Percentiles rank a stretch among this genome's conserved stretches.
phyloP scores from a whole-genome alignment of 345 rosid species.

The Dipteronia dyeriana region DNA sequence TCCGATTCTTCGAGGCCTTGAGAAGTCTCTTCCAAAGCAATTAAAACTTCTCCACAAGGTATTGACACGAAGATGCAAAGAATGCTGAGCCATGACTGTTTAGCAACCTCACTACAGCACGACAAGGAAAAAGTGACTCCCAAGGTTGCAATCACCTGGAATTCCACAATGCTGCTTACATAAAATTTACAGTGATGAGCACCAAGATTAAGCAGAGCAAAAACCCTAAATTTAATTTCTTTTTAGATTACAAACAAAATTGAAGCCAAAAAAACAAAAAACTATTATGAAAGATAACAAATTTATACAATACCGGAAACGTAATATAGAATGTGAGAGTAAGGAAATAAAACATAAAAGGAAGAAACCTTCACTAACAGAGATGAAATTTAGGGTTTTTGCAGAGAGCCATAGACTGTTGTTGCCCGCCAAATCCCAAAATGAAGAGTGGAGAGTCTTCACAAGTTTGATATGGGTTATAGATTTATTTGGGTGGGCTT shows the following conservation, averaged over 20 bases:
- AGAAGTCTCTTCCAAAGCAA: constrained; percentile 20
- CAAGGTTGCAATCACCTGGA: constrained; percentile 8
- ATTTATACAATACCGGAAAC: too few species aligned
- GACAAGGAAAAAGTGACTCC: neutral
- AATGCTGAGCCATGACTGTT: constrained; percentile 31
- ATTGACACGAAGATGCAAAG: constrained; percentile 19
- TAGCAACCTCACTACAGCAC: constrained; percentile 3
- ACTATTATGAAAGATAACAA: too few species aligned
- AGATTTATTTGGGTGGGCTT: too few species aligned
- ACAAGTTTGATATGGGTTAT: too few species aligned
- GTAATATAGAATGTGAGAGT: neutral
- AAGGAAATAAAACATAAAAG: neutral
- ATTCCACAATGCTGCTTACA: neutral
- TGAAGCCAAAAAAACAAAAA: neutral
- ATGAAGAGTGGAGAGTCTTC: too few species aligned
- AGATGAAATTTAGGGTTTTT: too few species aligned
- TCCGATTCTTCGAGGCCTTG: constrained; percentile 18
- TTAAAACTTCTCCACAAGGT: constrained; percentile 25
- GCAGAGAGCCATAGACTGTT: too few species aligned
- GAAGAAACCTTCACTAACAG: neutral
- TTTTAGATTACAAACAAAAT: neutral
- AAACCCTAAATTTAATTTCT: too few species aligned
- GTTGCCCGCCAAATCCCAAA: too few species aligned
- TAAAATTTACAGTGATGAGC: neutral
- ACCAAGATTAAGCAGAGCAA: neutral